phyloP scores from a whole-genome alignment of 495 filamentous ascomycete genomes.

The Friedmanniomyces simplex region DNA sequence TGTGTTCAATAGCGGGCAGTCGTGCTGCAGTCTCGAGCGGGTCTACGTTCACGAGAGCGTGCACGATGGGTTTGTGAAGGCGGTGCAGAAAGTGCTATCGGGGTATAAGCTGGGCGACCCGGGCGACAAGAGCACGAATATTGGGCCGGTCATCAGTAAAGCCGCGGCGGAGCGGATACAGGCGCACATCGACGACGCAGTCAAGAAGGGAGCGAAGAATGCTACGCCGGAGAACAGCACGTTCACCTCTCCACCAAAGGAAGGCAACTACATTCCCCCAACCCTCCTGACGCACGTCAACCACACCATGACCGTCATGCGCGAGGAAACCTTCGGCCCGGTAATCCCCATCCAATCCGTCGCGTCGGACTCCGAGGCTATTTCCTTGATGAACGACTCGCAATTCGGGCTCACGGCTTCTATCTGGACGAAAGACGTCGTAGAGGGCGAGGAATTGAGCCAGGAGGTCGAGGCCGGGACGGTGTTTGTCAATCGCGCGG shows the following conservation, averaged over 20 bases:
- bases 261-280: slow-evolving; percentile 77
- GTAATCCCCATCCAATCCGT: slow-evolving; percentile 94
- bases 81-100: slow-evolving; percentile 68
- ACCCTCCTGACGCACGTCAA: slow-evolving; percentile 72
- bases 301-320: slow-evolving; percentile 86
- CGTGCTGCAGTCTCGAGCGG: slow-evolving; percentile 86
- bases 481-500: slow-evolving; percentile 90
- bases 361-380: slow-evolving; percentile 67
- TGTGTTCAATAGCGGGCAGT: slow-evolving; percentile 94
- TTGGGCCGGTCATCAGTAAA: slow-evolving; percentile 82
- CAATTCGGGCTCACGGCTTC: slow-evolving; percentile 93
- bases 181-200: slow-evolving; percentile 71
- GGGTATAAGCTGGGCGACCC: slow-evolving; percentile 87
- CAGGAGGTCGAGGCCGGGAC: slow-evolving; percentile 86
- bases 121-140: slow-evolving; percentile 60
- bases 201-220: slow-evolving; percentile 72
- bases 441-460: slow-evolving; percentile 62
- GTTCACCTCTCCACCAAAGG: slow-evolving; percentile 54
- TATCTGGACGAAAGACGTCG: slow-evolving; percentile 90
- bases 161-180: slow-evolving; percentile 63
- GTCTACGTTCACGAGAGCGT: slow-evolving; percentile 83
- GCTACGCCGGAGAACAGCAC: slow-evolving; percentile 71
- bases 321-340: slow-evolving; percentile 91
- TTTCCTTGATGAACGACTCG: slow-evolving; percentile 86
- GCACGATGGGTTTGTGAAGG: slow-evolving; percentile 68